Percentiles rank a stretch among this genome's conserved stretches.
phyloP scores from a whole-genome alignment of 2,329 filamentous ascomycete species.

The Neonectria ditissima region DNA sequence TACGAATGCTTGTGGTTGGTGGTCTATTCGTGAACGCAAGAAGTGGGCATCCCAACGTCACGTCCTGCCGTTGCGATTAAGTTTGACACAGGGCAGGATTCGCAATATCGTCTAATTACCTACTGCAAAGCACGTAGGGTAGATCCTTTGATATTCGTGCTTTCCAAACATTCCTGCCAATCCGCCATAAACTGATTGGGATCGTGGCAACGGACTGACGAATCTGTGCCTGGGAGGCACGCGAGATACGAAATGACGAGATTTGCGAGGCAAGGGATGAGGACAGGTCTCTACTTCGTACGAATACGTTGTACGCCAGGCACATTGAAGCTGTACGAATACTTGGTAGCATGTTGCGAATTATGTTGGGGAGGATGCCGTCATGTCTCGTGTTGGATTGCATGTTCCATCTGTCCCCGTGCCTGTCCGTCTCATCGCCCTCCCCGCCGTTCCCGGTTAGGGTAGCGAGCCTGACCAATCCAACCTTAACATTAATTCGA shows the following conservation, averaged over 20 bases:
- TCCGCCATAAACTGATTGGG: slow-evolving; percentile 34
- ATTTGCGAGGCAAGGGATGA: neutral
- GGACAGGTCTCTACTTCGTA: neutral
- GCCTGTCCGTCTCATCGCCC: slow-evolving; percentile 10
- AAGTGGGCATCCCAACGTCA: slow-evolving; percentile 6
- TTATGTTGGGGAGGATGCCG: slow-evolving; percentile 22
- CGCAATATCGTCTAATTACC: neutral
- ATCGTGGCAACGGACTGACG: slow-evolving; percentile 8
- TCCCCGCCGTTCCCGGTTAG: neutral
- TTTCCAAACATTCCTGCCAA: slow-evolving; percentile 15
- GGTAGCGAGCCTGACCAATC: slow-evolving; percentile 3
- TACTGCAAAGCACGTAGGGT: neutral
- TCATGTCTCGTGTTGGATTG: slow-evolving; percentile 32
- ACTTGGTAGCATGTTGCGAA: neutral
- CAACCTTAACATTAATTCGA: neutral
- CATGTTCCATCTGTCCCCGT: slow-evolving; percentile 26
- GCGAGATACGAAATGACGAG: slow-evolving; percentile 1
- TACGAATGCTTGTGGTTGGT: slow-evolving; percentile 10
- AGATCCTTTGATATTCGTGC: neutral
- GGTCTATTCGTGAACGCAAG: no score
- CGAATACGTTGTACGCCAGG: neutral
- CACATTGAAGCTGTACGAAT: neutral
- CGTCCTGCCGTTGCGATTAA: slow-evolving; percentile 10
- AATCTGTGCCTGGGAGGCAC: slow-evolving; percentile 22
- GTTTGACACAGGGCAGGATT: neutral